Conservation (phyloP, 768 basidiomycete genomes). For the Kwoniella shandongensis region DNA sequence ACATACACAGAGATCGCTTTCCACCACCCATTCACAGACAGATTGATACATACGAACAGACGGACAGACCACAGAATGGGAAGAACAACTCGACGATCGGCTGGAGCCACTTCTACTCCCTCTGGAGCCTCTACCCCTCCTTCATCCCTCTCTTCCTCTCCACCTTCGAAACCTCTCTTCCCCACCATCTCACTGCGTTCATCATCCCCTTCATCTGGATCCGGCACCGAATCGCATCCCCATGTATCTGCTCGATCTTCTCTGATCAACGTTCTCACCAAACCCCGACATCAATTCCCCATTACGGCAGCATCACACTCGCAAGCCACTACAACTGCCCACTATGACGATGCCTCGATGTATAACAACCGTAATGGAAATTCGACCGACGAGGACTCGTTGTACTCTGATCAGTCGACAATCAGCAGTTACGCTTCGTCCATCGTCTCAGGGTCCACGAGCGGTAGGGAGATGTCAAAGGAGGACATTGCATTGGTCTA, state of each 20-base stretch:
- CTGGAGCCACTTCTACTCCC: background rate
- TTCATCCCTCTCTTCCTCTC: conserved; percentile 23
- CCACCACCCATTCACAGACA: no score
- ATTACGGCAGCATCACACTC: conserved; percentile 9
- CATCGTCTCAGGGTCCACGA: conserved; percentile 13
- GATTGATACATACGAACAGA: background rate
- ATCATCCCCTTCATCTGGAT: conserved; percentile 10
- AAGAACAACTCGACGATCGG: conserved; percentile 15
- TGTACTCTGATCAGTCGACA: conserved; percentile 36
- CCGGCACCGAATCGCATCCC: conserved; percentile 6
- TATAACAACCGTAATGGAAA: no score
- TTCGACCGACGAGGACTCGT: conserved; percentile 37
- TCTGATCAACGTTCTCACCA: conserved; percentile 44
- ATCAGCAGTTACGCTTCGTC: conserved; percentile 38
- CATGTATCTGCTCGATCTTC: conserved; percentile 40
- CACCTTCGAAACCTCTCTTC: conserved; percentile 22
- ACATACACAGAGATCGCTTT: no score
- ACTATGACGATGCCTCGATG: conserved; percentile 4
- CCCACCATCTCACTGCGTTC: conserved; percentile 22
- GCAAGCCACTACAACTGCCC: conserved; percentile 2
- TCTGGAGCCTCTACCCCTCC: conserved; percentile 17
- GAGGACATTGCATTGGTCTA: conserved; percentile 42
- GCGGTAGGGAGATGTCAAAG: conserved; percentile 2
- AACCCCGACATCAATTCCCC: conserved; percentile 24
- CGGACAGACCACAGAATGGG: conserved; percentile 3